Evolutionary conservation across 495 filamentous ascomycete species (phyloP), one percentile per base, ranked within the genome.

Genomic region (Penicillium pancosmium): DNA sequence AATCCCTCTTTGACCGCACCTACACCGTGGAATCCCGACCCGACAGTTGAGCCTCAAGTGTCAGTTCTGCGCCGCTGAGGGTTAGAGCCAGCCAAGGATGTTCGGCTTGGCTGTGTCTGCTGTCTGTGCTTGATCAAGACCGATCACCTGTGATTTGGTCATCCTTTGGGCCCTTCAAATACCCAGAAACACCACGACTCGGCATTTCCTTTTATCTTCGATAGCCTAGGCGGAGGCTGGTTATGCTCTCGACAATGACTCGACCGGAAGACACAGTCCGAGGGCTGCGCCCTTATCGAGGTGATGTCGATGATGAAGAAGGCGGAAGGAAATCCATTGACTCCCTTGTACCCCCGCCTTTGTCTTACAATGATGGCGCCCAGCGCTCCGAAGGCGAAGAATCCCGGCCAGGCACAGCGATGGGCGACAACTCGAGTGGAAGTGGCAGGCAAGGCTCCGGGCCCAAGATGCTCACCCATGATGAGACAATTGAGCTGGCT

Each of bases 401-500:
- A 8, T 68, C 69, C 51, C 57, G 73, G 48, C 68, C 69, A 12
- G 64, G 65, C 46, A 75, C 68, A 49, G 63, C 68, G n/a, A 64
- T 66, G 40, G 68, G 65, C 15, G 74, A 76, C 47, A 38, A 41
- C 10, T 59, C 50, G 27, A 59, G 57, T 38, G 67, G 35, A 33
- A 54, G 50, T 38, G 61, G 56, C 54, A 72, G 66, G 50, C 63
- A 65, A 54, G 38, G 61, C 18, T 52, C 65, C 27, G 71, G 62
- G 4, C 54, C 67, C 18, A 72, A 71, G 56, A 33, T 68, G 33
- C 66, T 79, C 23, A 66, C 70, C 2, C 70, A 59, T 0, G 78
- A 81, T 34, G 80, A 84, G 56, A 81, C 78, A 2, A 73, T 83
- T 48, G 79, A 81, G 27, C 75, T 90, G 23, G 87, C 86, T 46